These are phyloP conservation scores for Wickerhamomyces mucosus DNA, from an alignment of 805 yeast genomes.

Conservation along the genomic window DNA sequence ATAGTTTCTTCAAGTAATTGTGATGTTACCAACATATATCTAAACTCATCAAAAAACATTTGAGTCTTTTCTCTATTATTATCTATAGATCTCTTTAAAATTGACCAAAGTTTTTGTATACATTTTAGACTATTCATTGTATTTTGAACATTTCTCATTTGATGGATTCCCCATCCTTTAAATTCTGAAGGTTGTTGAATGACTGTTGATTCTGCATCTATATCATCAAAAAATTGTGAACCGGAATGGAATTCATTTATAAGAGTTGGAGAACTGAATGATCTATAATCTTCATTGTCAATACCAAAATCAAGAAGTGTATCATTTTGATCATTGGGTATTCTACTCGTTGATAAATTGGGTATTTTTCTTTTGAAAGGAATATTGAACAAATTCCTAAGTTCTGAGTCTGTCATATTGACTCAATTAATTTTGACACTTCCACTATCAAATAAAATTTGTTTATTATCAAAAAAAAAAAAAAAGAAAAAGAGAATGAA, in stretches of 20 bases:
- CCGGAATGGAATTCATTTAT: slow-evolving; percentile 10
- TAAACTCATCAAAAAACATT: slow-evolving; percentile 39
- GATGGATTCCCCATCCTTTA: no score
- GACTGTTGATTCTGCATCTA: slow-evolving; percentile 1
- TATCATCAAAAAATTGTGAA: slow-evolving; percentile 4
- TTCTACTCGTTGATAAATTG: not conserved
- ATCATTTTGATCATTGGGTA: slow-evolving; percentile 4
- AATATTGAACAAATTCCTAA: not conserved
- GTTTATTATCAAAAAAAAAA: no score
- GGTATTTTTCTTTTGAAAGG: not conserved
- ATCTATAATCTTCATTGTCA: slow-evolving; percentile 9
- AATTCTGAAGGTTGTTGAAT: no score
- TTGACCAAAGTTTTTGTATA: slow-evolving; percentile 3
- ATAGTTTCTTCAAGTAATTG: slow-evolving; percentile 34
- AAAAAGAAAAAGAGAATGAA: no score
- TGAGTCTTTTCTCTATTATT: not conserved
- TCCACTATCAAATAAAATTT: no score
- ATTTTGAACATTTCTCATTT: not conserved
- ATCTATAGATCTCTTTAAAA: slow-evolving; percentile 8
- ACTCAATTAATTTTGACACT: not conserved
- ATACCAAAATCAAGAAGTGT: slow-evolving; percentile 20
- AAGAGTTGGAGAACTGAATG: slow-evolving; percentile 19
- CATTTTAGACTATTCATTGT: no score
- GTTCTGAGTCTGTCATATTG: not conserved
- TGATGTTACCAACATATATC: slow-evolving; percentile 39